Percentiles rank a stretch among this genome's conserved stretches.
phyloP scores from a whole-genome alignment of 176 grass and related monocot genomes.

The Juncus inflexus region DNA sequence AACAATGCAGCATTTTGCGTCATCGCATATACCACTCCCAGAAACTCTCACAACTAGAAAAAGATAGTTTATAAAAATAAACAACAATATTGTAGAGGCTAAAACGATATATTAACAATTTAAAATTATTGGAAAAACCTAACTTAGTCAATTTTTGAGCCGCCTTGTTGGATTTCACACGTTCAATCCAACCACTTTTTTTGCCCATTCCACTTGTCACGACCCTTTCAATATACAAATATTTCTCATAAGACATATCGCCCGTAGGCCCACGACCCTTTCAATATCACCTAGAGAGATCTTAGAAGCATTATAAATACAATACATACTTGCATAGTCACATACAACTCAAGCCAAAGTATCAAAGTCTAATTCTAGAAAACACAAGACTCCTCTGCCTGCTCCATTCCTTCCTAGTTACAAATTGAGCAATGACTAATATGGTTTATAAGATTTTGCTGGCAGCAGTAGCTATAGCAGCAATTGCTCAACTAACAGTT shows the following conservation, averaged over 20 bases:
- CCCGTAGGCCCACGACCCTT: neutral
- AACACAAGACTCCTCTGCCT: constrained; percentile 25
- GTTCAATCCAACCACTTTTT: neutral
- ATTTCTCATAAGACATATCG: neutral
- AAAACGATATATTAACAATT: no score
- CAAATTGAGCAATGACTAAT: neutral
- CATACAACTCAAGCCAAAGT: neutral
- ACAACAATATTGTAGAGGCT: no score
- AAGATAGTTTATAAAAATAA: no score
- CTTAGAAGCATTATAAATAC: constrained; percentile 18
- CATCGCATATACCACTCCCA: no score
- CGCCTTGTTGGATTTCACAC: neutral
- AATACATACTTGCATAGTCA: neutral
- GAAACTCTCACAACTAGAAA: no score
- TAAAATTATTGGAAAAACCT: neutral
- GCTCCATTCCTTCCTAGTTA: constrained; percentile 14
- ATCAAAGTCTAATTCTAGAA: neutral
- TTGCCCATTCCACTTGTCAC: neutral
- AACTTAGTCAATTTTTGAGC: constrained; percentile 3
- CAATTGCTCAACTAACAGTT: constrained; percentile 7
- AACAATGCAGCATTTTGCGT: no score
- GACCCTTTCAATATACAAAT: neutral
- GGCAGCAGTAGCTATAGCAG: neutral
- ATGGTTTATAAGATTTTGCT: neutral
- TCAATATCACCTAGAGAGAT: constrained; percentile 8